A percentile compares a stretch with the other conserved stretches of the same genome.
Evolutionary conservation across 2,329 filamentous ascomycete species (phyloP).

Genomic region (Diaporthe eres): DNA sequence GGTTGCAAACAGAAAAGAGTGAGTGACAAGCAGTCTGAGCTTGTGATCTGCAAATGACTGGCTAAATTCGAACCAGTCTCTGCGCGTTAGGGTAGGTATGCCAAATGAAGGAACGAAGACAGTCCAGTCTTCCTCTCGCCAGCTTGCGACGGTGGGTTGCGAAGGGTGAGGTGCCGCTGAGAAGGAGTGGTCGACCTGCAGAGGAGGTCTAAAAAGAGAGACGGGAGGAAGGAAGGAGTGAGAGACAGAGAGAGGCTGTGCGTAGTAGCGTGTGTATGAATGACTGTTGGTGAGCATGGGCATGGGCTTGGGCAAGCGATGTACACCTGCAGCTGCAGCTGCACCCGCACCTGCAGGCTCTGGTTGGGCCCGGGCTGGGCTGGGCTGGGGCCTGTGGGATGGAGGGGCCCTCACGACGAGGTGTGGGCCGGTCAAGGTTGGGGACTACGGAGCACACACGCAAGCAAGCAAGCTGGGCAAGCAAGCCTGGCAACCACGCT

Average conservation of each 20-base stretch:
- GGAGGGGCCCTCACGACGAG: constrained; percentile 3
- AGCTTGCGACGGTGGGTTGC: constrained; percentile 24
- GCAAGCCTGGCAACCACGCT: neutral
- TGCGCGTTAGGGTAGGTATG: constrained; percentile 15
- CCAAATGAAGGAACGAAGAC: constrained; percentile 40
- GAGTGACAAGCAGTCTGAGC: constrained; percentile 25
- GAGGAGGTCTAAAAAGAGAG: constrained; percentile 40
- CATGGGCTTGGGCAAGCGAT: neutral
- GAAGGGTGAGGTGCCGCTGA: constrained; percentile 20
- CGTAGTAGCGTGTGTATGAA: constrained; percentile 3
- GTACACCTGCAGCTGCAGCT: constrained; percentile 16
- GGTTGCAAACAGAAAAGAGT: constrained; percentile 6
- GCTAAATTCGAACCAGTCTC: neutral
- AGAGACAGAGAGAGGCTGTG: constrained; percentile 29
- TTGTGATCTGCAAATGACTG: constrained; percentile 24
- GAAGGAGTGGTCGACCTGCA: constrained; percentile 33
- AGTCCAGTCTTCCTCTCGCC: constrained; percentile 32
- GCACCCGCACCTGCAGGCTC: constrained; percentile 17
- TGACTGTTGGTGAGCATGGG: constrained; percentile 24
- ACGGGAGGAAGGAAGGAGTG: constrained; percentile 36
- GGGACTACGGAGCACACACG: constrained; percentile 8
- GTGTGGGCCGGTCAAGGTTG: constrained; percentile 25
- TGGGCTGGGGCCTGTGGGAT: constrained; percentile 18
- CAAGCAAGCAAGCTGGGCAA: neutral
- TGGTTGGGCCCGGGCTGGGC: constrained; percentile 23